phyloP scores from a whole-genome alignment of 2,329 filamentous ascomycete species.

The Arthrinium phaeospermum region DNA sequence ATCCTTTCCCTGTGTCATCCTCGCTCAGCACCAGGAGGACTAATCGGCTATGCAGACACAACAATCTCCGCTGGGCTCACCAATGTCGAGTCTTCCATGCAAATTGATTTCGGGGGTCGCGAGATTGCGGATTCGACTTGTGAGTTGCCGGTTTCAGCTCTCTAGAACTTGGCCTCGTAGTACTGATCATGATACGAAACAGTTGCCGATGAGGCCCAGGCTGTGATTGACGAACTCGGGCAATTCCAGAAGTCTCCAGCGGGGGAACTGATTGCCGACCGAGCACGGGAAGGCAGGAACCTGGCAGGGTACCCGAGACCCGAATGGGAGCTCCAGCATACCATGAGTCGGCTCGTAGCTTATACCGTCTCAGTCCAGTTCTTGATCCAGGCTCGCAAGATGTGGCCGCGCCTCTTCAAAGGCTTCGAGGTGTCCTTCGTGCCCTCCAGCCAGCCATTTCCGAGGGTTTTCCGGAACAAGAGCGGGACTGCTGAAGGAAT shows the following conservation, averaged over 20 bases:
- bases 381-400: constrained; percentile 11
- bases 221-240: neutral
- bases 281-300: neutral
- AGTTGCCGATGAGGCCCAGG: neutral
- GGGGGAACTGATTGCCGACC: neutral
- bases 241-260: neutral
- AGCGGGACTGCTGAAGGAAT: constrained; percentile 25
- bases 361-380: constrained; percentile 23
- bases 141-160: neutral
- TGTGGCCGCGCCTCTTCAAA: constrained; percentile 28
- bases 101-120: neutral
- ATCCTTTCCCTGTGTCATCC: neutral
- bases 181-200: neutral
- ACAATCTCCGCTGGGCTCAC: neutral
- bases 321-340: constrained; percentile 21
- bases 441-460: constrained; percentile 20
- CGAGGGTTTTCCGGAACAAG: constrained; percentile 18
- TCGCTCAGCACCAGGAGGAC: neutral
- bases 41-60: neutral
- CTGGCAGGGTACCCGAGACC: neutral
- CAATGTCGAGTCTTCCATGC: neutral
- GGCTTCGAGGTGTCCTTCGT: constrained; percentile 21
- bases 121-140: neutral
- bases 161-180: neutral
- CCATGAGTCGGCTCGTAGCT: constrained; percentile 25